phyloP scores from a whole-genome alignment of 441 rosid species.

The Syzygium malaccense region DNA sequence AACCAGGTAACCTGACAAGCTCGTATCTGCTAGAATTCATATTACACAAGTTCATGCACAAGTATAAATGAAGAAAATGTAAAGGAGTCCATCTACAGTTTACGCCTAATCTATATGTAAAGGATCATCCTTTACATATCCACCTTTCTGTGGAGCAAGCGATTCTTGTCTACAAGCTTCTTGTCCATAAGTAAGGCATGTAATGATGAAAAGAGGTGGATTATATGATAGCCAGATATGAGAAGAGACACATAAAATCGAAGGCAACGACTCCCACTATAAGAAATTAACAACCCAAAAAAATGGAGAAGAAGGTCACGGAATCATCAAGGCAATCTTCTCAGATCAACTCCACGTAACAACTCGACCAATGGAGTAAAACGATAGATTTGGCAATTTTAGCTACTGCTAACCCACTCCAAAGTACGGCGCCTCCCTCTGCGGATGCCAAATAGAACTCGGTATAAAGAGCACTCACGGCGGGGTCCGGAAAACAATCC shows the following conservation, averaged over 20 bases:
- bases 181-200: neutral
- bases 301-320: neutral
- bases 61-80: neutral
- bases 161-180: neutral
- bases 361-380: neutral
- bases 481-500: constrained; percentile 87
- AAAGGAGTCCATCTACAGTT: neutral
- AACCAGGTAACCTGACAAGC: neutral
- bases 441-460: neutral
- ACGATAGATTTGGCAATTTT: neutral
- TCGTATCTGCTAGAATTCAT: neutral
- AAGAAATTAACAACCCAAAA: neutral
- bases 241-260: neutral
- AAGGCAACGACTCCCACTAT: neutral
- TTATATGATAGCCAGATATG: neutral
- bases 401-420: neutral
- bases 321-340: neutral
- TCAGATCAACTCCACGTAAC: neutral
- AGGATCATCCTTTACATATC: neutral
- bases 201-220: neutral
- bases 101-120: neutral
- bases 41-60: no score
- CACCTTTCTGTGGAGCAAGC: neutral
- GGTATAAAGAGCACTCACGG: constrained; percentile 45
- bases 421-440: neutral